Base-by-base conservation (phyloP, 805 yeast species). In the Yamadazyma nakazawae region DNA sequence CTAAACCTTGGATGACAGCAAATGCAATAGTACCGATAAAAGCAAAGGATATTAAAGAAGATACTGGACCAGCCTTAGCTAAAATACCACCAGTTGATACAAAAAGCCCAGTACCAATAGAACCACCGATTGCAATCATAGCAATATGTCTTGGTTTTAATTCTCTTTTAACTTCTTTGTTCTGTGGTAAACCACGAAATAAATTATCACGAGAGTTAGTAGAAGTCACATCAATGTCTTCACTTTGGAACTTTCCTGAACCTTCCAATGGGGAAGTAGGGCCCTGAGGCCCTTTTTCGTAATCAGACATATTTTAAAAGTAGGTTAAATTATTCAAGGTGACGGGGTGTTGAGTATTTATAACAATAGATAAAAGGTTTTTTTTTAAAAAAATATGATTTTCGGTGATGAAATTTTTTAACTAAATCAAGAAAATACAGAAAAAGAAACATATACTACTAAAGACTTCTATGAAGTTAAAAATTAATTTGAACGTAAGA, bases 111-210 rank as follows among this genome's bases (percentile, higher is more conserved):
- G 90, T 84, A 57, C 91, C 91, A 51, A 85, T 84, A 30, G 90
- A 82, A 51, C 90, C 91, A 51, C 91, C 92, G 17, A 85, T 70
- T 40, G 90, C 88, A 55, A 85, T 79, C 89, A 85, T 84, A 28
- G 85, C 74, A 42, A 85, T 76, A 56, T 84, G 89, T 57, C 92
- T 72, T 16, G 82, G 78, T 60, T 82, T 81, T 48, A 85, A 66
- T 40, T 74, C 76, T 60, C 90, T 70, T 56, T 78, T 76, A 47
- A 80, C 82, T 55, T 78, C 75, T 2, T 48, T 26, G 28, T 38
- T 21, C 24, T 35, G n/a, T 13, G n/a, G n/a, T 3, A 35, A 17
- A 25, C 19, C 25, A 11, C 42, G 46, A 10, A 50, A 37, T 11
- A 49, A 38, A n/a, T 42, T 31, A 13, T 48, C 49, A 24, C 48